Evolutionary conservation across 257 asterid species (phyloP).

Genomic region (Solanum pennellii): DNA sequence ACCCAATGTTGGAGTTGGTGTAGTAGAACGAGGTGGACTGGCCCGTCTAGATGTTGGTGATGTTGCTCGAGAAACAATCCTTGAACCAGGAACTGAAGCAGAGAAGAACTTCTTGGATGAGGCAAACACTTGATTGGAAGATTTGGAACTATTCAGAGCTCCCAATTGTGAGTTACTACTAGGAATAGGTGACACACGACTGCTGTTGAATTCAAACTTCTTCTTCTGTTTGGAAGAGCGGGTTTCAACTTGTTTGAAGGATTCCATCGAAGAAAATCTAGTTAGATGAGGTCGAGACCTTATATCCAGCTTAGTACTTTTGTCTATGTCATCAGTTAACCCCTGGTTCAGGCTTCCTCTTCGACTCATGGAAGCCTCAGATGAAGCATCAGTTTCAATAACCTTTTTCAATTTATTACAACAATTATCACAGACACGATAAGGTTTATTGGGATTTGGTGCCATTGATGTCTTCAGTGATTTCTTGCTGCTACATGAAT

Average conservation of each 20-base stretch:
- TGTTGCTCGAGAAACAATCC: constrained; percentile 97
- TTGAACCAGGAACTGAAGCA: constrained; percentile 98
- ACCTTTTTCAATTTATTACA: constrained; percentile 62
- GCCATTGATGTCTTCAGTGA: constrained; percentile 87
- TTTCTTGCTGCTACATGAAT: constrained; percentile 94
- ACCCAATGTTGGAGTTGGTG: constrained; percentile 94
- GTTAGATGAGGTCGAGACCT: constrained; percentile 61
- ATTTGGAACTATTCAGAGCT: constrained; percentile 56
- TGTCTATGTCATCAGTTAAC: constrained; percentile 36
- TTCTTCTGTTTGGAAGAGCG: constrained; percentile 72
- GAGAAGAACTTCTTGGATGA: constrained; percentile 90
- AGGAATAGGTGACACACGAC: constrained; percentile 93
- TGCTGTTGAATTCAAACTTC: constrained; percentile 74
- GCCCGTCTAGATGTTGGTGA: constrained; percentile 83
- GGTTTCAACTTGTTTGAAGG: constrained; percentile 76
- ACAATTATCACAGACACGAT: constrained; percentile 86
- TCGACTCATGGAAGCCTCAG: constrained; percentile 57
- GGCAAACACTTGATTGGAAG: constrained; percentile 81
- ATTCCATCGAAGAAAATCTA: constrained; percentile 78
- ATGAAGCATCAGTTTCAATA: constrained; percentile 50
- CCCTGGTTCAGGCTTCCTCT: constrained; percentile 68
- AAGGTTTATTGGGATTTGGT: constrained; percentile 76
- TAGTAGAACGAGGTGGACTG: constrained; percentile 97
- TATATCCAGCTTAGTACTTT: constrained; percentile 51
- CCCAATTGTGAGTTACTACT: constrained; percentile 86